Base-by-base conservation (phyloP, 306 rosid species). In the Pachyrhizus erosus region DNA sequence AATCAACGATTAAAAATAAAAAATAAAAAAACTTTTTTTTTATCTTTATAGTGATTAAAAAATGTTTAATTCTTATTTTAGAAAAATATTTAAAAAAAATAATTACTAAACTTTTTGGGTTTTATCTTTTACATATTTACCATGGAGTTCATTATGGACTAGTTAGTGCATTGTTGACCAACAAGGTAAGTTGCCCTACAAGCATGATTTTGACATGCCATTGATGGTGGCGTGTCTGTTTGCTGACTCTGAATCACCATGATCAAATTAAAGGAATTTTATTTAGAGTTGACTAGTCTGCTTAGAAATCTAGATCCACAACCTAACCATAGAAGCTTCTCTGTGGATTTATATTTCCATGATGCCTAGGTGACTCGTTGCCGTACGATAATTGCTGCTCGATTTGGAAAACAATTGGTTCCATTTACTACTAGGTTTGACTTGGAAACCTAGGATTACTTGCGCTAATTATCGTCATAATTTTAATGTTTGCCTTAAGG, bases 271-370 rank as follows among this genome's bases (percentile, higher is more conserved):
- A 33, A 78, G 7, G 24, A 67, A 13, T 34, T 17, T n/a, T 4
- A 33, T 46, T 39, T 3, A 0, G 27, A 49, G 75, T 71, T 40
- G 60, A 26, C 13, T 83, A 26, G 34, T 77, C 64, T 10, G 21
- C 13, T 9, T 55, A 33, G 64, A 70, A 24, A 37, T 79, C 14
- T 15, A 26, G 0, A 54, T 42, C 72, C 23, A 54, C 14, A 20
- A 79, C 70, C 70, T 70, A 70, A 70, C 78, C 20, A 72, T 23
- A 46, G 45, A 80, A 72, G 4, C 14, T 81, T 67, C 82, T 34
- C 7, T 23, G 0, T 33, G 37, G 67, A 48, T 54, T 49, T 78
- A 55, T 48, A 48, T 48, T 60, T 43, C 45, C 72, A 5, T 27
- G 8, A 12, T 5, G 29, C 14, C 7, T 21, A n/a, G n/a, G n/a